Evolutionary conservation across 139 green algal genomes (phyloP), one percentile per base, ranked within the genome.

Genomic region (Picochlorum sp.): DNA sequence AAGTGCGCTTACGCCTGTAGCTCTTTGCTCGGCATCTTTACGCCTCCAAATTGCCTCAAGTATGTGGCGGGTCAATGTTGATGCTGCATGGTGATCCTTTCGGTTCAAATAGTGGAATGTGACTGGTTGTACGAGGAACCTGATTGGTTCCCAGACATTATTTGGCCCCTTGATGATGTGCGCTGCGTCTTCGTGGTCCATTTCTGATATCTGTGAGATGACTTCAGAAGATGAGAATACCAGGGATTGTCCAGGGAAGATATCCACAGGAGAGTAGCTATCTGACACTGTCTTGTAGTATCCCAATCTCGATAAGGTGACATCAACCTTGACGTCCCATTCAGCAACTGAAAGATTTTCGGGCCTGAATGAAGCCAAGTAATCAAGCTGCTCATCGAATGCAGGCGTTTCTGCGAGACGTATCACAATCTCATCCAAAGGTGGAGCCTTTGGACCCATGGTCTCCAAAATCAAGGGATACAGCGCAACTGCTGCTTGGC

Each of bases 371-470:
- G 34, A 57, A 9, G 74, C 71, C 30, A 90, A 24, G n/a, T 67
- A 71, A 18, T 90, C 84, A 37, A 90, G 69, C 76, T 90, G 84
- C 4, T 65, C 70, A 9, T 79, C 74, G 54, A 68, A 77, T 21
- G 41, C 69, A 4, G 7, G 13, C 5, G 69, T 47, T 57, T 49
- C 62, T 23, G 69, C 63, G 58, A 79, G 45, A 44, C 58, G 57
- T 9, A 66, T 30, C 0, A 50, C 60, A 57, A 77, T 69, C 4
- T 62, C 41, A 14, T 77, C 72, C 11, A 72, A 9, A 26, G 45
- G 45, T 38, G 68, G 72, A 9, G 68, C 68, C 1, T 41, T 7
- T 30, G 37, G 20, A 26, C 61, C 68, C 6, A 44, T 54, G 2
- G 28, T 68, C 4, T 47, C 54, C 21, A 30, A 21, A 26, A 78